phyloP scores from a whole-genome alignment of 441 rosid genomes.

The Dalechampia spathulata region DNA sequence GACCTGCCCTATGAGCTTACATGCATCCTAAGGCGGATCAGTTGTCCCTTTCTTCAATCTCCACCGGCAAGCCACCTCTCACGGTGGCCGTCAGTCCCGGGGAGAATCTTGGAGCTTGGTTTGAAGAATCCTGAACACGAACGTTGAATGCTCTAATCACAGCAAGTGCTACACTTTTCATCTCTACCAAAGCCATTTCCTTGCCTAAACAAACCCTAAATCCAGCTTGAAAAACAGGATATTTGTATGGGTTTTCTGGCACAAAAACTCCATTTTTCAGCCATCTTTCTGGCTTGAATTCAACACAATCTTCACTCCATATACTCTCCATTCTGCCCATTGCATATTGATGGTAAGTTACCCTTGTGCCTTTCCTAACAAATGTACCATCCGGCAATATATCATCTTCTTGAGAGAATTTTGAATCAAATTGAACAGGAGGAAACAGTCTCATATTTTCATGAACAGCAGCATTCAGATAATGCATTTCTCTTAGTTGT shows the following conservation, averaged over 20 bases:
- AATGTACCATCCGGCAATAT: slow-evolving; percentile 29
- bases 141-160: slow-evolving; percentile 18
- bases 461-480: slow-evolving; percentile 22
- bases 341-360: slow-evolving; percentile 24
- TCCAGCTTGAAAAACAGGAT: slow-evolving; percentile 34
- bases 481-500: slow-evolving; percentile 20
- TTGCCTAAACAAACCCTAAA: slow-evolving; percentile 39
- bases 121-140: slow-evolving; percentile 13
- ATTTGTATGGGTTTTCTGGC: slow-evolving; percentile 19
- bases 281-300: slow-evolving; percentile 44
- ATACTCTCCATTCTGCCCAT: slow-evolving; percentile 33
- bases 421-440: slow-evolving; percentile 29
- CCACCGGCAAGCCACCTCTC: slow-evolving; percentile 57
- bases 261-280: slow-evolving; percentile 22
- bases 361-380: slow-evolving; percentile 15
- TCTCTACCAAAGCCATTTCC: slow-evolving; percentile 35
- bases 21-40: slow-evolving; percentile 19
- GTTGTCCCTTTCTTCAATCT: slow-evolving; percentile 37
- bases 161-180: slow-evolving; percentile 31
- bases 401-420: slow-evolving; percentile 27
- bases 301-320: slow-evolving; percentile 35
- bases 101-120: slow-evolving; percentile 31
- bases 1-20: no score
- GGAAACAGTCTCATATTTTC: slow-evolving; percentile 35
- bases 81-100: slow-evolving; percentile 79